A percentile compares a stretch with the other conserved stretches of the same genome.
Evolutionary conservation across 345 rosid species (phyloP).

Genomic region (Brassica juncea): DNA sequence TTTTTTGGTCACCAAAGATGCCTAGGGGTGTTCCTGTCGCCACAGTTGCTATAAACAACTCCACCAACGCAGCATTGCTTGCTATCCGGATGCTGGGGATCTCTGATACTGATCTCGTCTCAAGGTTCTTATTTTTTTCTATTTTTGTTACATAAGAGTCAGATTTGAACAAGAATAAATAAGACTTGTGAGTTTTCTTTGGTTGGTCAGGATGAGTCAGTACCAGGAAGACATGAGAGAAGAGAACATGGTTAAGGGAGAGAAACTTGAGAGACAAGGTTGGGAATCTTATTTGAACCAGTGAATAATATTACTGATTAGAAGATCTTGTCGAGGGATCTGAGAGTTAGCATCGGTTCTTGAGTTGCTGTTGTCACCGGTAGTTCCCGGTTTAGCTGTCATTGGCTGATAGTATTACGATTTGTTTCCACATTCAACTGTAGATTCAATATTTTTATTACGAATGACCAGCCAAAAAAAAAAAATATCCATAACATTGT

Average conservation of each 20-base stretch:
- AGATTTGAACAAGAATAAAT: not conserved
- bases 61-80: not conserved
- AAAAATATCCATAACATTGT: not conserved
- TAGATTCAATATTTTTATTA: not conserved
- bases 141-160: not conserved
- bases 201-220: not conserved
- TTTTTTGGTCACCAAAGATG: not conserved
- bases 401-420: too few species aligned
- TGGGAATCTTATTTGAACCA: not conserved
- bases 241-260: not conserved
- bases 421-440: not conserved
- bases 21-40: not conserved
- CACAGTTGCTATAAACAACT: not conserved
- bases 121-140: not conserved
- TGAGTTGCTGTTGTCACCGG: not conserved
- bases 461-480: not conserved
- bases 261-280: not conserved
- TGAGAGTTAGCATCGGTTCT: conserved; percentile 15
- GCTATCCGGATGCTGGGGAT: not conserved
- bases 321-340: not conserved
- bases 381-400: not conserved
- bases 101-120: not conserved
- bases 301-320: not conserved
- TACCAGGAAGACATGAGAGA: not conserved
- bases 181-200: not conserved